phyloP scores from a whole-genome alignment of 352 stramenopile genomes.

The Phytophthora lateralis region DNA sequence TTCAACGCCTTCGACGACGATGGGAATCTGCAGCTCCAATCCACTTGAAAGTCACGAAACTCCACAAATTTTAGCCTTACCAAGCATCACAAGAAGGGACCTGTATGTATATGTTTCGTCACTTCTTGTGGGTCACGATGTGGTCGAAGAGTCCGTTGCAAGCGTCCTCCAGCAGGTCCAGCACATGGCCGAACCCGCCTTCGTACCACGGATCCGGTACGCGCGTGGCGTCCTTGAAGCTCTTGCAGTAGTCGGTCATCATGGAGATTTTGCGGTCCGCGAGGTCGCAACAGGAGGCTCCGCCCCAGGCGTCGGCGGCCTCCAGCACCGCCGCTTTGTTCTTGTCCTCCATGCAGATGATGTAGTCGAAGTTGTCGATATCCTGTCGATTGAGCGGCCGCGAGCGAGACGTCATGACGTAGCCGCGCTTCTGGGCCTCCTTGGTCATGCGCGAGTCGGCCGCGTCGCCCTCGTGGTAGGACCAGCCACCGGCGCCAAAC shows the following conservation, averaged over 20 bases:
- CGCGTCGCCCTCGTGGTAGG: constrained; percentile 88
- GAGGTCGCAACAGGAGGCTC: constrained; percentile 47
- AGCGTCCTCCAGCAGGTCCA: constrained; percentile 90
- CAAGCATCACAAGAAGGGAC: too few relatives aligned
- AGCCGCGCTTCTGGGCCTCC: constrained; percentile 84
- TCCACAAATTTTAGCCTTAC: too few relatives aligned
- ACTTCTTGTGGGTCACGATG: constrained; percentile 35
- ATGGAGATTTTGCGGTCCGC: constrained; percentile 75
- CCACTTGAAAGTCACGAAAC: constrained; percentile 7
- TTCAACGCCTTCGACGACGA: constrained; percentile 41
- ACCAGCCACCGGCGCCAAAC: constrained; percentile 81
- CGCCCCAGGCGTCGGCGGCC: constrained; percentile 84
- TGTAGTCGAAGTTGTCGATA: constrained; percentile 86
- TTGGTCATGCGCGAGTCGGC: constrained; percentile 86
- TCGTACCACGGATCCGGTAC: constrained; percentile 89
- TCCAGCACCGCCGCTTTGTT: constrained; percentile 86
- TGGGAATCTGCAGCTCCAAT: constrained; percentile 29
- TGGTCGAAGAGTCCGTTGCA: constrained; percentile 79
- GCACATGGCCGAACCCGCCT: constrained; percentile 89
- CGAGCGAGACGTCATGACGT: constrained; percentile 78
- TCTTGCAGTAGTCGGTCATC: constrained; percentile 86
- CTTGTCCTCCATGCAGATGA: constrained; percentile 91
- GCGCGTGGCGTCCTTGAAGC: constrained; percentile 57
- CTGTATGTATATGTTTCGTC: not conserved
- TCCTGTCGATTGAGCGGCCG: constrained; percentile 74